phyloP scores from a whole-genome alignment of 1,139 yeast genomes.

The Kodamaea ohmeri region DNA sequence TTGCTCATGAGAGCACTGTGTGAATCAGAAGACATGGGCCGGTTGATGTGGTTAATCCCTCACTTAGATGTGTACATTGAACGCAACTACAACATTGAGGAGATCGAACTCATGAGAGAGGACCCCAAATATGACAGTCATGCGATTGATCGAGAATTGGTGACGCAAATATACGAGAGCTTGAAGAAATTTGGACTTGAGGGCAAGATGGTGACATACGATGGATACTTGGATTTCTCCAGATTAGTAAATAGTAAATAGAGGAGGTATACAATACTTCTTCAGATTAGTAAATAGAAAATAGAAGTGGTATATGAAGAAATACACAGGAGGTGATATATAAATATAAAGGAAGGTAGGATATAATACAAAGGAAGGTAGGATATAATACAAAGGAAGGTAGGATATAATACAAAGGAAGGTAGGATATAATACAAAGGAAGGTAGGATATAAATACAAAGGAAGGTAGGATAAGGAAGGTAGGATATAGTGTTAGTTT shows the following conservation, averaged over 20 bases:
- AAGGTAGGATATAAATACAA: no score
- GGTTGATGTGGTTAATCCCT: slow-evolving; percentile 41
- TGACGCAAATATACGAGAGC: slow-evolving; percentile 13
- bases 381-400: no score
- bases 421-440: no score
- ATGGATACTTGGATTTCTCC: slow-evolving; percentile 11
- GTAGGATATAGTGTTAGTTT: no score
- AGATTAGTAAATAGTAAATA: background rate
- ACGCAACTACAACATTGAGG: slow-evolving; percentile 7
- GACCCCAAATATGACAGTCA: background rate
- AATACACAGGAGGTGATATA: no score
- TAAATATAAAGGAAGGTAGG: no score
- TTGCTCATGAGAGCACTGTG: slow-evolving; percentile 27
- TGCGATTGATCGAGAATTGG: slow-evolving; percentile 14
- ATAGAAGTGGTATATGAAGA: no score
- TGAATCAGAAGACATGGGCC: slow-evolving; percentile 33
- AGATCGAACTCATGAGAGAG: slow-evolving; percentile 8
- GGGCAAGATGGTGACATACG: slow-evolving; percentile 17
- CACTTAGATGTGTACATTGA: slow-evolving; percentile 32
- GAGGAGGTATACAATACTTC: background rate
- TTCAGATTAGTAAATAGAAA: no score
- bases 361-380: no score
- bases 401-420: no score
- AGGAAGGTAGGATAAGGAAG: no score
- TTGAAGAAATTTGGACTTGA: slow-evolving; percentile 18